phyloP scores from a whole-genome alignment of 495 filamentous ascomycete species.

The Cercophora scortea region DNA sequence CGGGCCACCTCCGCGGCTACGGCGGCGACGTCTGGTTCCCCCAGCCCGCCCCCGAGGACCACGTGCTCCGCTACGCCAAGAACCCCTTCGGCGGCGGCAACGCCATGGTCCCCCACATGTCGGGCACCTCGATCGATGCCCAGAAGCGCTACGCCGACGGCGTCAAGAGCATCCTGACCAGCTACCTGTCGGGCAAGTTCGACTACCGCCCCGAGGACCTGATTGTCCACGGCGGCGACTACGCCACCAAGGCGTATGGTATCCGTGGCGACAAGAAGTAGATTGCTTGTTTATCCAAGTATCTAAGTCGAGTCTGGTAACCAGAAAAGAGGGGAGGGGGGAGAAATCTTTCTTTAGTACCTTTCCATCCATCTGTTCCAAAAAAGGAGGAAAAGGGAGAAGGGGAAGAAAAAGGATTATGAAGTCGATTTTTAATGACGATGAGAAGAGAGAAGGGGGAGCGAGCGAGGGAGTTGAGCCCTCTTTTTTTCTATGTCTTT shows the following conservation, averaged over 20 bases:
- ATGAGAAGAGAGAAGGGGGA: no score
- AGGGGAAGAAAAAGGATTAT: no score
- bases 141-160: conserved; percentile 92
- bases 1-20: conserved; percentile 92
- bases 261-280: conserved; percentile 50
- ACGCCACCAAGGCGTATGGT: conserved; percentile 93
- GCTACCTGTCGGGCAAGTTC: conserved; percentile 76
- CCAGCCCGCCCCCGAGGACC: conserved; percentile 91
- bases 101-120: conserved; percentile 98
- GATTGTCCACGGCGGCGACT: conserved; percentile 87
- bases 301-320: no score
- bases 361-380: no score
- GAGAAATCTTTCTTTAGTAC: no score
- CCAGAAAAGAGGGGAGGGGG: no score
- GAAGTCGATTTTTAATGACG: no score
- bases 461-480: no score
- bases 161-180: conserved; percentile 80
- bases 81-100: conserved; percentile 95
- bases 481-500: no score
- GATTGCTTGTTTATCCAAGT: no score
- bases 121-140: conserved; percentile 91
- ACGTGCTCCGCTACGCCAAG: conserved; percentile 86
- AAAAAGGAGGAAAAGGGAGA: no score
- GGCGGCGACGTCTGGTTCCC: conserved; percentile 81
- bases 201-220: conserved; percentile 89